Conservation (phyloP, 1,284 basidiomycete species). For the Puccinia hordei region DNA sequence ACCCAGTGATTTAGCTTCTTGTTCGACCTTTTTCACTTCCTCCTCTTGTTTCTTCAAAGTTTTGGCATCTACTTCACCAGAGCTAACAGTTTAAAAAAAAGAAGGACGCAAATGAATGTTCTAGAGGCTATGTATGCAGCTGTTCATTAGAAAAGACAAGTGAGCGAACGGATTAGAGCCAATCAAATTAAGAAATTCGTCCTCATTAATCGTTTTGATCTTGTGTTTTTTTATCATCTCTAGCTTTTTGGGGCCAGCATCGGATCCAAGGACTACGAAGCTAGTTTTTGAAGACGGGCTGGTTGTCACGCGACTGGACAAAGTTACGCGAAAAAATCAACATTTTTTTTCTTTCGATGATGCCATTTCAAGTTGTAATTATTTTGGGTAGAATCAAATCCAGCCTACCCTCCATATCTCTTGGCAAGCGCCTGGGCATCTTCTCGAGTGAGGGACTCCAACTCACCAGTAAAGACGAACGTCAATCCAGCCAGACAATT, state of each 20-base stretch:
- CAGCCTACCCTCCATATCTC: constrained; percentile 79
- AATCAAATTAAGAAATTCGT: constrained; percentile 82
- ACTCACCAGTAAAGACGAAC: constrained; percentile 87
- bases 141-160: no score
- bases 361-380: background rate
- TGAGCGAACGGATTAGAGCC: constrained; percentile 61
- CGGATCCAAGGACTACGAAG: constrained; percentile 83
- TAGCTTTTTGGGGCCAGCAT: constrained; percentile 85
- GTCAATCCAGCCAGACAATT: constrained; percentile 83
- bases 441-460: constrained; percentile 81
- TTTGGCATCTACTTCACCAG: constrained; percentile 70
- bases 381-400: background rate
- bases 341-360: background rate
- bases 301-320: constrained; percentile 73
- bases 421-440: constrained; percentile 86
- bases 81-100: constrained; percentile 10
- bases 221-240: constrained; percentile 76
- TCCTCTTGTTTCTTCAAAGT: constrained; percentile 78
- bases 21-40: constrained; percentile 66
- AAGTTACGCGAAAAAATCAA: constrained; percentile 10
- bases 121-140: background rate
- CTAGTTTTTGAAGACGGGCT: constrained; percentile 88
- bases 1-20: constrained; percentile 55
- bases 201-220: constrained; percentile 78
- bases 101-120: background rate